Evolutionary conservation across 768 basidiomycete genomes (phyloP).

Genomic region (Trametes cingulata): DNA sequence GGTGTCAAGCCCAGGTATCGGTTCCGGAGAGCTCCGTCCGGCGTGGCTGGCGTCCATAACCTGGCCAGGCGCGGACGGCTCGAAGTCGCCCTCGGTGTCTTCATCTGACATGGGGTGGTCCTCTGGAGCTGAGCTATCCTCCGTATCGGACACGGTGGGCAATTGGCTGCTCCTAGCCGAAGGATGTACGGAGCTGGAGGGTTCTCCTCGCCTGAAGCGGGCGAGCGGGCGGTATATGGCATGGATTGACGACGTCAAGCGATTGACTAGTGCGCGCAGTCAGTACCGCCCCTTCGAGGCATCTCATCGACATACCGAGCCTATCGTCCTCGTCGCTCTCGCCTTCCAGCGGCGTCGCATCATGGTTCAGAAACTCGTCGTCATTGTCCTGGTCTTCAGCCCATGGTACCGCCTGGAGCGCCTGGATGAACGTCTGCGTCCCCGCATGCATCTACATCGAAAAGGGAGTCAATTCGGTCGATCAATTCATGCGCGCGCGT

Average conservation of each 20-base stretch:
- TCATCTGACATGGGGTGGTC: constrained; percentile 45
- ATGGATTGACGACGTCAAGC: constrained; percentile 83
- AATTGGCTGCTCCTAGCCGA: constrained; percentile 24
- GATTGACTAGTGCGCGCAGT: constrained; percentile 36
- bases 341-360: constrained; percentile 43
- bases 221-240: constrained; percentile 83
- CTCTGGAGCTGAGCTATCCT: constrained; percentile 35
- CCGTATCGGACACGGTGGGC: constrained; percentile 34
- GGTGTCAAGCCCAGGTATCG: constrained; percentile 21
- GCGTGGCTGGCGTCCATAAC: constrained; percentile 1
- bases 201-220: constrained; percentile 52
- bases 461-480: constrained; percentile 13
- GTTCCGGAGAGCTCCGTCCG: constrained; percentile 16
- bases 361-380: constrained; percentile 53
- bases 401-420: constrained; percentile 84
- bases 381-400: constrained; percentile 67
- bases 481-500: constrained; percentile 2
- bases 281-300: not conserved
- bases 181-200: constrained; percentile 20
- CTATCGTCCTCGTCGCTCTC: constrained; percentile 70
- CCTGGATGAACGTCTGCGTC: constrained; percentile 88
- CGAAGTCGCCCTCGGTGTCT: constrained; percentile 63
- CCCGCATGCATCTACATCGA: constrained; percentile 74
- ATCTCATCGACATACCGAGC: constrained; percentile 26
- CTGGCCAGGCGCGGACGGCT: constrained; percentile 37